Conservation (phyloP, 306 rosid genomes). For the Cicer yamashitae region DNA sequence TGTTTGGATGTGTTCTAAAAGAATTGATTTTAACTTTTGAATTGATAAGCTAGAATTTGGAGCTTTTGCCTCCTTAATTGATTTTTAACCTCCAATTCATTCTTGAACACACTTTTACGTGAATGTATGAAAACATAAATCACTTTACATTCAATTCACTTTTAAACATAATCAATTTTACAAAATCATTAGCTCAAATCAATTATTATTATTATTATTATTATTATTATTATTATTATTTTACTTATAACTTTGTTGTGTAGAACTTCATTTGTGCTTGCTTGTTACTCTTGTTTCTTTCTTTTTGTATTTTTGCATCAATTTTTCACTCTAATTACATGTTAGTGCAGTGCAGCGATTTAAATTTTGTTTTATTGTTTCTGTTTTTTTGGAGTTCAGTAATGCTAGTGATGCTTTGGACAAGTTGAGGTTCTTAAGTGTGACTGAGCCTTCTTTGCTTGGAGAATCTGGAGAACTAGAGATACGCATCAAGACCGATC, state of each 20-base stretch:
- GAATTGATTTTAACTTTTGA: too few relatives aligned
- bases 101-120: too few relatives aligned
- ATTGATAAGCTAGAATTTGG: too few relatives aligned
- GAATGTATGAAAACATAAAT: too few relatives aligned
- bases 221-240: too few relatives aligned
- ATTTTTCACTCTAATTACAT: not conserved
- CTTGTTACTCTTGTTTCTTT: conserved; percentile 1
- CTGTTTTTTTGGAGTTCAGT: conserved; percentile 43
- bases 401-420: conserved; percentile 98
- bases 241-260: not conserved
- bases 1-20: too few relatives aligned
- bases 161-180: too few relatives aligned
- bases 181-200: too few relatives aligned
- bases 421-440: conserved; percentile 95
- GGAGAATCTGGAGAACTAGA: conserved; percentile 87
- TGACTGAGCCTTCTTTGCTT: conserved; percentile 93
- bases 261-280: conserved; percentile 26
- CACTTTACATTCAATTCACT: too few relatives aligned
- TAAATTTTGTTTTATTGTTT: conserved; percentile 21
- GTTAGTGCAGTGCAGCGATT: not conserved
- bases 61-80: too few relatives aligned
- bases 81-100: too few relatives aligned
- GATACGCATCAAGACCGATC: conserved; percentile 89
- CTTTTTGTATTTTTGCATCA: not conserved
- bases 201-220: too few relatives aligned